These are phyloP conservation scores for Rhodamnia argentea DNA, from an alignment of 345 rosid genomes.

Conservation along the genomic window DNA sequence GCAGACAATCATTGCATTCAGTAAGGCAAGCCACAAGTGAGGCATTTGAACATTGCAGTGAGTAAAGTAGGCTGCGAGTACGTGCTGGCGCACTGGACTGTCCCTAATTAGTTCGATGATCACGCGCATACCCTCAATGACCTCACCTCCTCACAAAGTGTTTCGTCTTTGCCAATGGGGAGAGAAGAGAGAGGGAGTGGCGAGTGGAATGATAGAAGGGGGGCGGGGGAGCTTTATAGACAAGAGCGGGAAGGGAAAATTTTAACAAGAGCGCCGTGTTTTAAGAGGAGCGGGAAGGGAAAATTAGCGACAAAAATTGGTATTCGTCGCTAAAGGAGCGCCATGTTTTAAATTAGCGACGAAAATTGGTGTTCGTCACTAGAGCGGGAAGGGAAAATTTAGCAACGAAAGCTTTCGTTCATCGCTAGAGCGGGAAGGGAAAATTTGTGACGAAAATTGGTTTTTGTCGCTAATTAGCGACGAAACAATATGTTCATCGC, in stretches of 20 bases:
- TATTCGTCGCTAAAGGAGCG: too few species aligned
- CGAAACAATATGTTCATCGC: too few species aligned
- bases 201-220: neutral
- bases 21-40: conserved; percentile 70
- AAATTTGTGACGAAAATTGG: too few species aligned
- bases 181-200: neutral
- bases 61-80: conserved; percentile 99
- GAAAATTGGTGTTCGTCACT: too few species aligned
- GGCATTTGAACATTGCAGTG: conserved; percentile 85
- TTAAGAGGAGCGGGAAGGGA: neutral
- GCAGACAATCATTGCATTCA: conserved; percentile 70
- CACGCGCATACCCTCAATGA: neutral
- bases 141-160: neutral
- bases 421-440: too few species aligned
- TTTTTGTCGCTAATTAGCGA: too few species aligned
- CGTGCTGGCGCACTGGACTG: conserved; percentile 68
- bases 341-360: too few species aligned
- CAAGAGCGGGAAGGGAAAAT: neutral
- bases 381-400: too few species aligned
- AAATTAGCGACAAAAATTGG: too few species aligned
- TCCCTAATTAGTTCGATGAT: conserved; percentile 19
- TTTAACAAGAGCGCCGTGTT: conserved; percentile 1
- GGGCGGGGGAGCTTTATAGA: neutral
- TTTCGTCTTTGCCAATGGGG: neutral
- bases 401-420: too few species aligned